Percentiles rank a stretch among this genome's conserved stretches.
Conservation (phyloP, 2,329 filamentous ascomycete genomes). For the Ceratocystis papillata region DNA sequence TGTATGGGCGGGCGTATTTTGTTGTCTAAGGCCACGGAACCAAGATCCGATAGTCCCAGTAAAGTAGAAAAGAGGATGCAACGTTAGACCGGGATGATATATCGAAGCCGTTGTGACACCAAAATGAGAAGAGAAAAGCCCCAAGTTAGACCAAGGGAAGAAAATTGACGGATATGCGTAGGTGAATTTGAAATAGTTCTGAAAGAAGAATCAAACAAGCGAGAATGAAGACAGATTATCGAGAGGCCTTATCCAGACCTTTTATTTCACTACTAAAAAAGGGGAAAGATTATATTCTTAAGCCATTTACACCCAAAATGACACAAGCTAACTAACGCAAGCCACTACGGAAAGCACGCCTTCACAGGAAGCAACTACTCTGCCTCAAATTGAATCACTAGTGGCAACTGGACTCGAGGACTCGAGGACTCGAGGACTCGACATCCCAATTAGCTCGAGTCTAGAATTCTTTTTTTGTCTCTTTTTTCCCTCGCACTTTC, state of each 20-base stretch:
- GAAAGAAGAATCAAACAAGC: conserved; percentile 1
- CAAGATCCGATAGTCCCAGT: not conserved
- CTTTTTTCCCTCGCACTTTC: not conserved
- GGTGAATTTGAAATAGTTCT: not conserved
- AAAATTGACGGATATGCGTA: not conserved
- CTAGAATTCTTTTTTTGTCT: not conserved
- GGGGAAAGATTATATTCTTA: not conserved
- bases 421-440: not conserved
- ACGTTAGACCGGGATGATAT: conserved; percentile 6
- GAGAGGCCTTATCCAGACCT: too few relatives aligned
- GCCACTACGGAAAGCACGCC: conserved; percentile 20
- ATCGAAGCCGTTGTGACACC: not conserved
- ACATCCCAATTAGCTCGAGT: too few relatives aligned
- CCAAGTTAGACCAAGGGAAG: not conserved
- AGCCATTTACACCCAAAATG: conserved; percentile 14
- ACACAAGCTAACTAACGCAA: conserved; percentile 20
- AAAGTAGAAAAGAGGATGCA: conserved; percentile 5
- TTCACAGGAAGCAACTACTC: conserved; percentile 15
- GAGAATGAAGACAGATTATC: not conserved
- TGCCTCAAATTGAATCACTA: conserved; percentile 8
- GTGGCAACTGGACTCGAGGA: not conserved
- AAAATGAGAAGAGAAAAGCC: not conserved
- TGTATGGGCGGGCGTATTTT: not conserved
- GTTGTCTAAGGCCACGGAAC: not conserved
- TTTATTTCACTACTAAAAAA: too few relatives aligned